Percentiles rank a stretch among this genome's conserved stretches.
Evolutionary conservation across 2,329 filamentous ascomycete genomes (phyloP).

Genomic region (Pseudogymnoascus sp.): DNA sequence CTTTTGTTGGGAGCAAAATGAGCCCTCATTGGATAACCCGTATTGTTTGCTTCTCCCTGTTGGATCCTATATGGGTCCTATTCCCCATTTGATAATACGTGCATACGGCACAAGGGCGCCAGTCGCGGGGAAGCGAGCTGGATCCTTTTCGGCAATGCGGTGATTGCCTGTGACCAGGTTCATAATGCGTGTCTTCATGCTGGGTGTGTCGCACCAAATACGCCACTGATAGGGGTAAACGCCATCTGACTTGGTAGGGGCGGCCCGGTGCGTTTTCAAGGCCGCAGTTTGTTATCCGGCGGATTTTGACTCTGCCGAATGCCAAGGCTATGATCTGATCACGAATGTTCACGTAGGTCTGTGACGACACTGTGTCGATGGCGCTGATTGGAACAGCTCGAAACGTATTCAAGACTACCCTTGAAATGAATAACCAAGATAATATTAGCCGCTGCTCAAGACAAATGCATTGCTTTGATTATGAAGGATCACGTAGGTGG

Average conservation of each 20-base stretch:
- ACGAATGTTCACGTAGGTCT: background rate
- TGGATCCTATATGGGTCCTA: background rate
- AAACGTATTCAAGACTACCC: background rate
- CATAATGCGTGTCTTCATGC: background rate
- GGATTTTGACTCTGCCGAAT: background rate
- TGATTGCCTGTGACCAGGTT: background rate
- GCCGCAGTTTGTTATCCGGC: background rate
- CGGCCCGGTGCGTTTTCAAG: background rate
- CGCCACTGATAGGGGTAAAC: background rate
- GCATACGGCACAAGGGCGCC: background rate
- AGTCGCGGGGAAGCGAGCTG: background rate
- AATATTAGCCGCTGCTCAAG: background rate
- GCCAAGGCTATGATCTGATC: background rate
- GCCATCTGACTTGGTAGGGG: background rate
- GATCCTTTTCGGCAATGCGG: background rate
- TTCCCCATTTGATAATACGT: background rate
- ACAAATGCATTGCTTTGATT: background rate
- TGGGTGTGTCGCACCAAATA: background rate
- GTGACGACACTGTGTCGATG: background rate
- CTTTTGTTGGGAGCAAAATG: background rate
- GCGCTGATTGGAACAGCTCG: background rate
- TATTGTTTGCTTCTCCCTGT: background rate
- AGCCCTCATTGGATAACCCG: background rate
- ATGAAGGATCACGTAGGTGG: background rate
- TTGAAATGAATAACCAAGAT: background rate